These are phyloP conservation scores for Platanthera zijinensis DNA, from an alignment of 106 monocot species.

Conservation along the genomic window DNA sequence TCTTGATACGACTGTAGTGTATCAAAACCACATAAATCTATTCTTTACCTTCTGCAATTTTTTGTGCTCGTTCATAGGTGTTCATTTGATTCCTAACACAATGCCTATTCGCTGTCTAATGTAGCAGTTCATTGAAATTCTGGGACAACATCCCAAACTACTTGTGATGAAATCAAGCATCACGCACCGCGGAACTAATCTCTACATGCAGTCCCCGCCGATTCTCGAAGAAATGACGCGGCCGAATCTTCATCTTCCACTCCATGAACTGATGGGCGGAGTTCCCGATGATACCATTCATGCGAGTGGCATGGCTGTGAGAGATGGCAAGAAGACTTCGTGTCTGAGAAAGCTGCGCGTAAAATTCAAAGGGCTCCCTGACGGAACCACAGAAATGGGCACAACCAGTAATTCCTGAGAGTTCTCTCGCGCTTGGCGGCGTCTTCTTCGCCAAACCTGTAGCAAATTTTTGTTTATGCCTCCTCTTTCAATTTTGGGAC, in stretches of 20 bases:
- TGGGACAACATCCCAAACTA: constrained; percentile 64
- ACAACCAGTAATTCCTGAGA: constrained; percentile 20
- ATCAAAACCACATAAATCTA: too few species aligned
- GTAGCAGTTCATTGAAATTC: constrained; percentile 68
- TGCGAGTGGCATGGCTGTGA: constrained; percentile 50
- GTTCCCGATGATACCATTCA: constrained; percentile 52
- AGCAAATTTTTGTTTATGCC: too few species aligned
- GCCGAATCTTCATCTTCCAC: constrained; percentile 53
- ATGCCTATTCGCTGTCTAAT: not conserved
- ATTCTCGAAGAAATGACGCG: constrained; percentile 92
- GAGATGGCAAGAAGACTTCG: constrained; percentile 50
- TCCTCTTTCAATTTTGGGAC: too few species aligned
- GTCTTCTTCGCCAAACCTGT: too few species aligned
- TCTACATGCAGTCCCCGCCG: constrained; percentile 93
- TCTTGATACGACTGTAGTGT: too few species aligned
- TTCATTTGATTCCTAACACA: too few species aligned
- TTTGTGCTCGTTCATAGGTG: too few species aligned
- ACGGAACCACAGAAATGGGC: constrained; percentile 33
- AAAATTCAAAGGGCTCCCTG: constrained; percentile 40
- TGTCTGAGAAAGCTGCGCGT: constrained; percentile 71
- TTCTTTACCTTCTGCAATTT: too few species aligned
- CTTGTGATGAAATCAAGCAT: constrained; percentile 63
- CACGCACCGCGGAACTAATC: constrained; percentile 57
- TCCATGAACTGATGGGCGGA: constrained; percentile 61
- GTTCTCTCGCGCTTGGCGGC: too few species aligned